phyloP scores from a whole-genome alignment of 192 early-diverging fungal species.

The Backusella sp. region DNA sequence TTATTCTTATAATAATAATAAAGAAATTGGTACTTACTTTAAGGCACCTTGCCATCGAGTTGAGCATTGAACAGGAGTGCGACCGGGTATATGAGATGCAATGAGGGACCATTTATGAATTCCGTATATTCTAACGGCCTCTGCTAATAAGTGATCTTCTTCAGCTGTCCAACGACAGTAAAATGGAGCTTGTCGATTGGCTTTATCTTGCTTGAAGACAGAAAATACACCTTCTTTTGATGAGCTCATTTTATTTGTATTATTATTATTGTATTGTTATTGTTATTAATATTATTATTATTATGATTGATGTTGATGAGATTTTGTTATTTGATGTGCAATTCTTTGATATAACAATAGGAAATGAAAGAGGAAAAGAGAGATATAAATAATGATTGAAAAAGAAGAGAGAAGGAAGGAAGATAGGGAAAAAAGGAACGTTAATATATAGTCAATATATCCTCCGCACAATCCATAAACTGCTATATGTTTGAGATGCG shows the following conservation, averaged over 20 bases:
- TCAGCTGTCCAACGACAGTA: slow-evolving; percentile 39
- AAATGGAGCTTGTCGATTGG: slow-evolving; percentile 29
- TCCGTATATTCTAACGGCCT: slow-evolving; percentile 32
- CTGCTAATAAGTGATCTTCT: slow-evolving; percentile 32
- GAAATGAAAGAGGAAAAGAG: not conserved
- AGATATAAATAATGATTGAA: not conserved
- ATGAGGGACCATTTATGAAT: slow-evolving; percentile 42
- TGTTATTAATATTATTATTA: no score
- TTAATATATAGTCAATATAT: slow-evolving; percentile 8
- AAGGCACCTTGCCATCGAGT: slow-evolving; percentile 39
- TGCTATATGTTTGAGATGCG: slow-evolving; percentile 9
- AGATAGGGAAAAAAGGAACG: slow-evolving; percentile 6
- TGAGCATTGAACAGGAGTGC: slow-evolving; percentile 40
- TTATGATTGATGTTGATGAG: not conserved
- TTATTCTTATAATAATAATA: no score
- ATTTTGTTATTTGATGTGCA: not conserved
- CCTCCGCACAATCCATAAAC: slow-evolving; percentile 8
- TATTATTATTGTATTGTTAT: no score
- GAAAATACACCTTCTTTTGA: slow-evolving; percentile 22
- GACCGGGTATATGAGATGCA: slow-evolving; percentile 28
- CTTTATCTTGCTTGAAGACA: slow-evolving; percentile 22
- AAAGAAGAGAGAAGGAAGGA: not conserved
- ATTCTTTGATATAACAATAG: not conserved
- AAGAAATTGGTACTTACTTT: slow-evolving; percentile 22
- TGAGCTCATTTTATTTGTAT: not conserved